Base-by-base conservation (phyloP, 2,329 filamentous ascomycete genomes). In the Botrytis aclada region DNA sequence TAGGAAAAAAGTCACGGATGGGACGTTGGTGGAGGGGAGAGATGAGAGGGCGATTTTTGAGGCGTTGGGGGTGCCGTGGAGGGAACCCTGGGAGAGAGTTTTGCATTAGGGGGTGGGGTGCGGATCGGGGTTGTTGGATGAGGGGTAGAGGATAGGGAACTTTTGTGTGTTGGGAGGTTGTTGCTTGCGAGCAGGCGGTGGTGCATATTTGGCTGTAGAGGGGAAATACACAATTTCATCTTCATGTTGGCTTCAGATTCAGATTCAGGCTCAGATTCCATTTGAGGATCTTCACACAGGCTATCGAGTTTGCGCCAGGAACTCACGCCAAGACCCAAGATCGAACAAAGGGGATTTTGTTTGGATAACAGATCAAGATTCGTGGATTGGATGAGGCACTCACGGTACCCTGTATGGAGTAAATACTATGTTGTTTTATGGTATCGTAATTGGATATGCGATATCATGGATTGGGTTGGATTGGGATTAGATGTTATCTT, bases 21-120 rank as follows among this genome's bases (percentile, higher is more conserved):
- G 93, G 0, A 86, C 86, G 71, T 80, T 97, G 78, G 81, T 97
- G 0, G 94, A 97, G 82, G 91, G 92, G 0, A 85, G 85, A 73
- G 88, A 92, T 77, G 94, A 97, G 86, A 90, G 84, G 84, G 88
- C 83, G 80, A 97, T 97, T 54, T 97, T 97, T 81, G 90, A 92
- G 82, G 84, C 91, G 16, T 82, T 98, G 72, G 93, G 92, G 0
- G 93, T 97, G n/a, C 89, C 92, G 60, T 98, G 93, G 92, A 88
- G 94, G 77, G 89, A 91, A 78, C 92, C 93, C 14, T 86, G 90
- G 79, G 89, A 96, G 81, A 85, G 93, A 73, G 92, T 93, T 84
- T 95, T 93, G 80, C 94, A 77, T 71, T 77, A 54, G 25, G 29
- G 2, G n/a, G n/a, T n/a, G n/a, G n/a, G n/a, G n/a, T n/a, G n/a